Evolutionary conservation across 2,329 filamentous ascomycete genomes (phyloP), one percentile per base, ranked within the genome.

Genomic region (Plenodomus biglobosus): DNA sequence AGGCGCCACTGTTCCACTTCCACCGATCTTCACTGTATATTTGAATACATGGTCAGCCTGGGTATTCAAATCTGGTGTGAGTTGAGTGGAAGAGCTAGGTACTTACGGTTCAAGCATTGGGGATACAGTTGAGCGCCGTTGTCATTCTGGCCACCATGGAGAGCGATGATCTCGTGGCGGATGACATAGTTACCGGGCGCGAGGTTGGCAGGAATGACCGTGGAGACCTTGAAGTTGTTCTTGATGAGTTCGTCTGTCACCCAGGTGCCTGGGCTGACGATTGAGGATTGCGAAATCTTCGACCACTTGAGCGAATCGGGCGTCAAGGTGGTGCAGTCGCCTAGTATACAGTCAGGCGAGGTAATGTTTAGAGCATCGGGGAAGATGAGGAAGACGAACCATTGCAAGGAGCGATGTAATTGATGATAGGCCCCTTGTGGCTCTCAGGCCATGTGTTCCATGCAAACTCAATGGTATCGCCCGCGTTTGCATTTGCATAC

Each of bases 71-170:
- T 15, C 7, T 32, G 11, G 13, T 32, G 27, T 18, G 21, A 21
- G 21, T 13, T 1, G 6, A n/a, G n/a, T n/a, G n/a, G n/a, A n/a
- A n/a, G n/a, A n/a, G n/a, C n/a, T n/a, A n/a, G n/a, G n/a, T n/a
- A 42, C 47, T 16, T 42, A 50, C 27, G 58, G 64, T 79, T 79
- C 48, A 79, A 58, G 59, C 80, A 82, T 65, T 80, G 76, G 39
- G 73, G 77, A 62, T 78, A 81, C 64, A 73, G 70, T 72, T 78
- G 80, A 2, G 78, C 78, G 24, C 78, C 78, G 46, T 78, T 76
- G 3, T 68, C 63, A 7, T 68, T 71, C 13, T 60, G 46, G 1
- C 70, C 73, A 0, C 68, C 63, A 46, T 81, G 78, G 15, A 81
- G 66, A 10, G 75, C 80, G 44, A 78, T 76, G 40, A 75, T 73